phyloP scores from a whole-genome alignment of 768 basidiomycete genomes.

The Candolleomyces eurysporus region DNA sequence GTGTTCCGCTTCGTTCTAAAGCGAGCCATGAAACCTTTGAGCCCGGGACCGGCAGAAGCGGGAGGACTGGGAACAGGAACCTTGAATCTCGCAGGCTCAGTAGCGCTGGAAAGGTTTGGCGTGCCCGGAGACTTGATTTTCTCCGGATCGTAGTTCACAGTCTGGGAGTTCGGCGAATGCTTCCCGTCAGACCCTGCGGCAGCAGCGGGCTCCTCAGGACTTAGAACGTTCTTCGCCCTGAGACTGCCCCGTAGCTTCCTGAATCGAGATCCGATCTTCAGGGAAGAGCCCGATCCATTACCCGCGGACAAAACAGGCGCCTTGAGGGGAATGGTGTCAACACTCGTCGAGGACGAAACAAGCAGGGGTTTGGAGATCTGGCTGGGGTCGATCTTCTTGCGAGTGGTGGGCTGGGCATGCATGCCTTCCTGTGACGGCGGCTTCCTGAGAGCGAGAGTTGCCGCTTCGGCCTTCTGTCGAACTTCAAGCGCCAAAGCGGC shows the following conservation, averaged over 20 bases:
- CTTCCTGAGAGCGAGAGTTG: conserved; percentile 52
- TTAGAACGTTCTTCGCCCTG: conserved; percentile 44
- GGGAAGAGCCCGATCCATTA: conserved; percentile 40
- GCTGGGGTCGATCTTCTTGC: conserved; percentile 58
- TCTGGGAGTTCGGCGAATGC: conserved; percentile 35
- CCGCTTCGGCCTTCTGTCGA: conserved; percentile 65
- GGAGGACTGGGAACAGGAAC: conserved; percentile 60
- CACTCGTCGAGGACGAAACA: conserved; percentile 64
- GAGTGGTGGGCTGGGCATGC: conserved; percentile 40
- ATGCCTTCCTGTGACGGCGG: conserved; percentile 36
- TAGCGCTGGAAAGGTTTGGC: conserved; percentile 39
- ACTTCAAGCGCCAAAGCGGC: conserved; percentile 63
- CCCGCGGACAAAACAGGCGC: conserved; percentile 47
- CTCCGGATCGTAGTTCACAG: conserved; percentile 39
- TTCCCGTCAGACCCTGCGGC: conserved; percentile 42
- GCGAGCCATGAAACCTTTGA: conserved; percentile 80
- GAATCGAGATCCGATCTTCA: conserved; percentile 69
- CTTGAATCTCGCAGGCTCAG: conserved; percentile 54
- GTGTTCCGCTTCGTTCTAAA: conserved; percentile 53
- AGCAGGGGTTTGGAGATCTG: conserved; percentile 67
- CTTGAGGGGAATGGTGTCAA: conserved; percentile 64
- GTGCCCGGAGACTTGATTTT: conserved; percentile 34
- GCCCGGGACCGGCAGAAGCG: conserved; percentile 67
- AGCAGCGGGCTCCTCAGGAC: conserved; percentile 48
- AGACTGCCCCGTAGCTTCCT: conserved; percentile 70